Conservation (phyloP, 1,284 basidiomycete species). For the Pseudozyma tsukubaensis region DNA sequence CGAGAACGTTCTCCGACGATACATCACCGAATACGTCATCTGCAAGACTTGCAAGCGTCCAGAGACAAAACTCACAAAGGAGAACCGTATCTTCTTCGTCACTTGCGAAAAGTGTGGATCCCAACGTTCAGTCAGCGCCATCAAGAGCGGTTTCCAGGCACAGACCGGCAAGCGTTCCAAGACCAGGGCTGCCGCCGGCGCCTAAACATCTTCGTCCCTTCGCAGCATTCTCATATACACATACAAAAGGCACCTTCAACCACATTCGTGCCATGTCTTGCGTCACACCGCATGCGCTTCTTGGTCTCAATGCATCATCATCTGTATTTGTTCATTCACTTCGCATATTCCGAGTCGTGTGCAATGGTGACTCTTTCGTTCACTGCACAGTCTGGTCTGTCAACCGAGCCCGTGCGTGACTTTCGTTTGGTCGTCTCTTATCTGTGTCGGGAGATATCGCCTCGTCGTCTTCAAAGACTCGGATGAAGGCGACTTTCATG, state of each 20-base stretch:
- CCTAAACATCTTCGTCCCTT: slow-evolving; percentile 11
- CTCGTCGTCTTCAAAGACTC: too few relatives aligned
- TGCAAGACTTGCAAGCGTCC: slow-evolving; percentile 99
- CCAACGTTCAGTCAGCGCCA: slow-evolving; percentile 89
- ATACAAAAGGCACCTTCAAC: background rate
- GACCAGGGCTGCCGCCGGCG: slow-evolving; percentile 50
- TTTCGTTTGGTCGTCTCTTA: too few relatives aligned
- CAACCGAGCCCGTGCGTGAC: too few relatives aligned
- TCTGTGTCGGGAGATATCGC: too few relatives aligned
- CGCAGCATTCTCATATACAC: background rate
- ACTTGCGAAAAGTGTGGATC: slow-evolving; percentile 94
- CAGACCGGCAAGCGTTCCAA: slow-evolving; percentile 79
- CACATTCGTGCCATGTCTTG: too few relatives aligned
- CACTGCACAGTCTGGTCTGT: background rate
- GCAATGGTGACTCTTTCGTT: slow-evolving; percentile 4
- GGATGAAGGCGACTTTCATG: too few relatives aligned
- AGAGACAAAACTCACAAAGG: slow-evolving; percentile 93
- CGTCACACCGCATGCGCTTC: background rate
- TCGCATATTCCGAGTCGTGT: slow-evolving; percentile 8
- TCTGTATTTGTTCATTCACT: slow-evolving; percentile 31
- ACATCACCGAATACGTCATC: slow-evolving; percentile 99
- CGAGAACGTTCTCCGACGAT: slow-evolving; percentile 94
- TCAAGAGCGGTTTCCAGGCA: slow-evolving; percentile 99
- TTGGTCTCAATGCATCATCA: slow-evolving; percentile 4
- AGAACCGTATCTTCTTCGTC: slow-evolving; percentile 99